Conservation (phyloP, 225 moss, liverwort and hornwort genomes). For the Neckera pumila region DNA sequence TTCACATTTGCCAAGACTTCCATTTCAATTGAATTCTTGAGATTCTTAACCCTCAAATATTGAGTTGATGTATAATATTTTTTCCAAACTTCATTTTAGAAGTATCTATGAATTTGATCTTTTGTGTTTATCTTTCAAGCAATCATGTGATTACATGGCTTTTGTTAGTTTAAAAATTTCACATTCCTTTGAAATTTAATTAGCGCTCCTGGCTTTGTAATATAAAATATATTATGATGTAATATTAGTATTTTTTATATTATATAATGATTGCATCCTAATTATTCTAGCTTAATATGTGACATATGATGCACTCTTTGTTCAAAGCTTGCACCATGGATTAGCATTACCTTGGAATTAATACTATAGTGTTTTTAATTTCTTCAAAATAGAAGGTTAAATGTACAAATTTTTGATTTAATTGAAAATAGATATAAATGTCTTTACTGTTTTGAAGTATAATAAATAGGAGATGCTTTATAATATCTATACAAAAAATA, state of each 20-base stretch:
- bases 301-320: neutral
- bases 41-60: too few species aligned
- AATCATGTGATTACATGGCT: too few species aligned
- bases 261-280: neutral
- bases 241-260: neutral
- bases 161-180: too few species aligned
- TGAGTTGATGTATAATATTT: too few species aligned
- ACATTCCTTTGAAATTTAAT: too few species aligned
- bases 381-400: neutral
- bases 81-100: too few species aligned
- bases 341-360: neutral
- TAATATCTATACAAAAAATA: neutral
- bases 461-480: neutral
- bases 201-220: fast-evolving
- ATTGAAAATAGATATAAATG: neutral
- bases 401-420: neutral
- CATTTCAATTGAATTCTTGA: too few species aligned
- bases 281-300: neutral
- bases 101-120: too few species aligned
- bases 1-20: too few species aligned
- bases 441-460: neutral
- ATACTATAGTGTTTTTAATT: neutral
- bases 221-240: neutral
- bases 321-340: neutral
- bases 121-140: too few species aligned